Percentiles rank a stretch among this genome's conserved stretches.
Conservation (phyloP, 1,284 basidiomycete genomes). For the Chalciporus sp. region DNA sequence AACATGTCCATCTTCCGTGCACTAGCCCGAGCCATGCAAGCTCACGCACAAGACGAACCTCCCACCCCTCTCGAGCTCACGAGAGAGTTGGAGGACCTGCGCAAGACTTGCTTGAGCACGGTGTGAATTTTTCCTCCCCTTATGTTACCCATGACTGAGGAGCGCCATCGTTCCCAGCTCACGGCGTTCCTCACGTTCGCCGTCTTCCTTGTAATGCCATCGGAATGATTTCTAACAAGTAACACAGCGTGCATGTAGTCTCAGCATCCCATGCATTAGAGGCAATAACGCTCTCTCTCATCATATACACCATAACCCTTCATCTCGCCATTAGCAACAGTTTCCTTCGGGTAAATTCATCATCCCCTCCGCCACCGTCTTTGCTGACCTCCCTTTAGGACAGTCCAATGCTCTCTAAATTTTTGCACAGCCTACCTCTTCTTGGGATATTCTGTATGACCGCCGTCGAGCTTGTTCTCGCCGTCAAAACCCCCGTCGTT, state of each 20-base stretch:
- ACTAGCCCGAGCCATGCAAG: constrained; percentile 2
- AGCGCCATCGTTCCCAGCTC: constrained; percentile 17
- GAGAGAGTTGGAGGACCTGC: constrained; percentile 25
- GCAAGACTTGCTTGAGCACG: constrained; percentile 27
- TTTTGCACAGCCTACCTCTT: constrained; percentile 30
- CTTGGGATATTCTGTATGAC: constrained; percentile 31
- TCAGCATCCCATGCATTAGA: constrained; percentile 22
- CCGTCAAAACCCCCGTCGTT: constrained; percentile 24
- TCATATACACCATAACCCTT: constrained; percentile 35
- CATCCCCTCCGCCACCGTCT: not conserved
- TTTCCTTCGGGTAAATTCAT: constrained; percentile 22
- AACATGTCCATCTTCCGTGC: not conserved
- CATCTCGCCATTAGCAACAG: constrained; percentile 20
- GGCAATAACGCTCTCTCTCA: constrained; percentile 28
- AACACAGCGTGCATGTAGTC: constrained; percentile 23
- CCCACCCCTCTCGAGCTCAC: constrained; percentile 16
- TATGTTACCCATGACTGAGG: constrained; percentile 1
- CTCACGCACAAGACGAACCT: constrained; percentile 1
- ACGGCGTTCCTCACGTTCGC: constrained; percentile 31
- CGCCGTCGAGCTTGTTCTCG: constrained; percentile 17
- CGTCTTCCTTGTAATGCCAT: not conserved
- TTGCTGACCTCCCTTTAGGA: constrained; percentile 9
- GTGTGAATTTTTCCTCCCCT: constrained; percentile 8
- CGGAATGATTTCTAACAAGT: not conserved
- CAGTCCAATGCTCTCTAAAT: constrained; percentile 14